A percentile compares a stretch with the other conserved stretches of the same genome.
These are phyloP conservation scores for Leonotis leonurus DNA, from an alignment of 257 asterid genomes.

Conservation along the genomic window DNA sequence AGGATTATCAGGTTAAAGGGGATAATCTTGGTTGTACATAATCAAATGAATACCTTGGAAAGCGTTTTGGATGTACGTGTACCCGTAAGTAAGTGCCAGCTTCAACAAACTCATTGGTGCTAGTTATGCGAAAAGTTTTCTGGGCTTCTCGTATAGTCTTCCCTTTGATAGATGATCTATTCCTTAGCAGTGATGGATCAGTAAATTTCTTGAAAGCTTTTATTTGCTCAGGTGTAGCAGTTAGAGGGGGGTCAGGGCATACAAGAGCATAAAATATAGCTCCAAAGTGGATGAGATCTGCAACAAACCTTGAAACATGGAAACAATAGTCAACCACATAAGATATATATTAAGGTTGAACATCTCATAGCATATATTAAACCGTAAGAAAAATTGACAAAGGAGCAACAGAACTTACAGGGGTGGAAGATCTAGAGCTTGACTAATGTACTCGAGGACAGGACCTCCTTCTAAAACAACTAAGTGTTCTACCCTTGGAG, in stretches of 20 bases:
- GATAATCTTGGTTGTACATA: neutral
- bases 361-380: conserved; percentile 14
- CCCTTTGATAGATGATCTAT: conserved; percentile 75
- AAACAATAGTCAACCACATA: conserved; percentile 20
- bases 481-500: conserved; percentile 86
- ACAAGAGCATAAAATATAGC: conserved; percentile 90
- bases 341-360: neutral
- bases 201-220: conserved; percentile 56
- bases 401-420: conserved; percentile 40
- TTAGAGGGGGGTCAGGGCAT: conserved; percentile 83
- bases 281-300: conserved; percentile 92
- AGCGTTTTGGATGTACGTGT: conserved; percentile 95
- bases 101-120: conserved; percentile 63
- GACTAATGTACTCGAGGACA: conserved; percentile 57
- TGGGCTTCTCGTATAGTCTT: conserved; percentile 86
- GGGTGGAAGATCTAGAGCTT: conserved; percentile 67
- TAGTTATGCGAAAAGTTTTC: conserved; percentile 69
- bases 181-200: conserved; percentile 55
- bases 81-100: conserved; percentile 90
- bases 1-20: neutral
- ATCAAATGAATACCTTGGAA: conserved; percentile 57
- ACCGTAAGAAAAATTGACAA: neutral
- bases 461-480: conserved; percentile 78
- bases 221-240: conserved; percentile 73
- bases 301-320: conserved; percentile 59